Base-by-base conservation (phyloP, 106 monocot species). In the Platanthera guangdongensis region DNA sequence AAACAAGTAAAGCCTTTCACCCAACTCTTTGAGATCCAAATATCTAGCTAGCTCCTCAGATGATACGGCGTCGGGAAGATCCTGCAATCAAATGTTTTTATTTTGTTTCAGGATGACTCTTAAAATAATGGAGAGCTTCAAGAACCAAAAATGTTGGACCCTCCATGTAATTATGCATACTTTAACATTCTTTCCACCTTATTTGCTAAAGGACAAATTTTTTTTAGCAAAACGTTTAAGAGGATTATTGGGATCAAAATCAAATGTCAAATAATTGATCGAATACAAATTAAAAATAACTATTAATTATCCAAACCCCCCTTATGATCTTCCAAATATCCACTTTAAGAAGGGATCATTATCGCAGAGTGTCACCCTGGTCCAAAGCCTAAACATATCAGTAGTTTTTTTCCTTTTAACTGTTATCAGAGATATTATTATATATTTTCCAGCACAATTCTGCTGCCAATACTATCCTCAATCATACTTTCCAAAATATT, bases 21-120 rank as follows among this genome's bases (percentile, higher is more conserved):
- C 89, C 68, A 96, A 81, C 77, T 93, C 96, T 78, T 93, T 97
- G 45, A 93, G 84, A 83, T 97, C 91, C 77, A 97, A 84, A 83
- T 93, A 91, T 78, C 96, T 87, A 55, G 85, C 84, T 47, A 97
- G 54, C 79, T 97, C 93, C 82, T 93, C 96, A 45, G 84, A 84
- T 51, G 93, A 84, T 16, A 84, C 79, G 47, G 96, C 89, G 76
- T 81, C 89, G 57, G 90, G 51, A 79, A 91, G 83, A 89, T 97
- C 96, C 96, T 97, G 93, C 60, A 64, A 78, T 71, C 16, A 75
- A 1, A 72, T 64, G n/a, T 13, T 11, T 70, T n/a, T 22, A 67
- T 30, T 67, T 67, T 5, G 5, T 1, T 13, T 67, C 32, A 0
- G n/a, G 5, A 18, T 59, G 8, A 59, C 59, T 59, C 57, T 18